Base-by-base conservation (phyloP, 2,329 filamentous ascomycete genomes). In the Cladosporium oxysporum region DNA sequence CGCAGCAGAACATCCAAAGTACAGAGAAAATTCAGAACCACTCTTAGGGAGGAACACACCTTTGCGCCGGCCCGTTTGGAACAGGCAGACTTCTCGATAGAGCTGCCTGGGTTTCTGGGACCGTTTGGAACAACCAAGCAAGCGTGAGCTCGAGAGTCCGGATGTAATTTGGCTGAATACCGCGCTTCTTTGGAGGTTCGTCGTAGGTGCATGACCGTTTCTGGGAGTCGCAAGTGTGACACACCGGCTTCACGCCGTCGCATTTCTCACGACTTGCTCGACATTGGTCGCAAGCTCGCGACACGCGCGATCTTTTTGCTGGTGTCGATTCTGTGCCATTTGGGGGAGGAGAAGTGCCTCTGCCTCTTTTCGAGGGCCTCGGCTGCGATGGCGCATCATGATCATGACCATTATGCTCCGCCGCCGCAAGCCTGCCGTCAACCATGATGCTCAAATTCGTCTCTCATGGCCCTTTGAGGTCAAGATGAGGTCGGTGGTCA, bases 81-180 rank as follows among this genome's bases (percentile, higher is more conserved):
- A 80, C 78, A 41, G 81, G 82, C 64, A 91, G 78, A 60, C 88
- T 77, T 8, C 78, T 78, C 58, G 85, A 83, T 28, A 91, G 81
- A 16, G 83, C 81, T 61, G 82, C 80, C 75, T 91, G 88, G 58
- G 82, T 84, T 11, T 84, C 86, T 16, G 86, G 82, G 41, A 87
- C 83, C 64, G 85, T 84, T 66, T 87, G 83, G 67, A 91, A 89
- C 1, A 90, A 79, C 81, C 88, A 88, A 14, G 88, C 88, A 64
- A 91, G 82, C 11, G 88, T 84, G 52, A 90, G 77, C 76, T 93
- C 91, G 21, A 93, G 81, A 0, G 89, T 90, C 37, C 90, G 85
- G 64, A 93, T 89, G 73, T 93, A 92, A 18, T 91, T 91, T n/a
- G 91, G 91, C 71, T 90, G 90, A 12, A 93, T 87, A 4, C 91